Evolutionary conservation across 176 grass and related monocot species (phyloP).

Genomic region (Olyra latifolia): DNA sequence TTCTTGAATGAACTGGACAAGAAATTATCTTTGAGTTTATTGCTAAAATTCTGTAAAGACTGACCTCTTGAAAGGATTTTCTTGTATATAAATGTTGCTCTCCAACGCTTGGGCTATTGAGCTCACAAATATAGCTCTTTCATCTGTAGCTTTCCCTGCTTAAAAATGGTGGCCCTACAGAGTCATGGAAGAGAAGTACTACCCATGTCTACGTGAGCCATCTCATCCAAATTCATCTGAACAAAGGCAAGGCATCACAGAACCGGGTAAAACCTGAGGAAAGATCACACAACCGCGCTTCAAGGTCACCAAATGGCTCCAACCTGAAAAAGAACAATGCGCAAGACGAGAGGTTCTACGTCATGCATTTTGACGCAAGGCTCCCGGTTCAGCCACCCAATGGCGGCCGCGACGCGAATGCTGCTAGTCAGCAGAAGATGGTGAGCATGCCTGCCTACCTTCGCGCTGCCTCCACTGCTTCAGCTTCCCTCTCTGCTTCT

Average conservation of each 20-base stretch:
- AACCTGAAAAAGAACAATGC: constrained; percentile 1
- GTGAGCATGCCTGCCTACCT: constrained; percentile 5
- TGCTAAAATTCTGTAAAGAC: background rate
- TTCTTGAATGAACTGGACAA: background rate
- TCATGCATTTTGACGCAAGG: background rate
- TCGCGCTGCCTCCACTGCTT: background rate
- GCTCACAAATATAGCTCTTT: background rate
- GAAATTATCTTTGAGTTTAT: background rate
- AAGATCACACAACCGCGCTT: background rate
- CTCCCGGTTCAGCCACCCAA: constrained; percentile 9
- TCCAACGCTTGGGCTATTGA: background rate
- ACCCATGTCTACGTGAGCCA: constrained; percentile 62
- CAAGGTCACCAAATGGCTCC: background rate
- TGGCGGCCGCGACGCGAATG: background rate
- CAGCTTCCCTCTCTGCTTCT: background rate
- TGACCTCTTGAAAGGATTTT: background rate
- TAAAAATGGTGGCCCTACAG: constrained; percentile 7
- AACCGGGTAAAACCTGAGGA: constrained; percentile 32
- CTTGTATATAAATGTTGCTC: background rate
- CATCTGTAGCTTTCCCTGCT: constrained; percentile 27
- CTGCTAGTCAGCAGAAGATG: constrained; percentile 28
- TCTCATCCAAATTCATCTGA: constrained; percentile 52
- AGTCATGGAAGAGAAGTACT: constrained; percentile 50
- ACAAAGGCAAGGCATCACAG: constrained; percentile 45
- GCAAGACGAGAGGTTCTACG: constrained; percentile 18